phyloP scores from a whole-genome alignment of 805 yeast species.

The Kodamaea laetipori region DNA sequence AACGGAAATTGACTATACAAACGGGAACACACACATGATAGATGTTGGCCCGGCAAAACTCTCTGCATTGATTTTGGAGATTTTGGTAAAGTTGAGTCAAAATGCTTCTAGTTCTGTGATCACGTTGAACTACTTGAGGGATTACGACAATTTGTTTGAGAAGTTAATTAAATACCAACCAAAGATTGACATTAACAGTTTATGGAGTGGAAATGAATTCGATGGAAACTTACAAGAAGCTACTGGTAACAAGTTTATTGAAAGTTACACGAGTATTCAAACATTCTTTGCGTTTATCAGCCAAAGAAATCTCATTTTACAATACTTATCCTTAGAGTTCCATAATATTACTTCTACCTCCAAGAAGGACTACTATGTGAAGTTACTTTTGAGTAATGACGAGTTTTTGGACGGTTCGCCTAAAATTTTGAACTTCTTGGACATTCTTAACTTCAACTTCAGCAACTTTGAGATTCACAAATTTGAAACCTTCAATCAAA shows the following conservation, averaged over 20 bases:
- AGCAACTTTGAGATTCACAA: slow-evolving; percentile 45
- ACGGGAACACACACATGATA: slow-evolving; percentile 35
- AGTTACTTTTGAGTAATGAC: slow-evolving; percentile 51
- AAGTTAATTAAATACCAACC: slow-evolving; percentile 55
- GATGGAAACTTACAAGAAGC: slow-evolving; percentile 38
- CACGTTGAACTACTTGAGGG: slow-evolving; percentile 55
- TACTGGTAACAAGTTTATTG: slow-evolving; percentile 33
- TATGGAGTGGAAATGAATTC: slow-evolving; percentile 55
- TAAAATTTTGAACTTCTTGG: slow-evolving; percentile 67
- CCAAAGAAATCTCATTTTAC: slow-evolving; percentile 61
- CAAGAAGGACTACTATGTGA: slow-evolving; percentile 53
- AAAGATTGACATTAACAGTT: slow-evolving; percentile 52
- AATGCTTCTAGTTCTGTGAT: slow-evolving; percentile 55
- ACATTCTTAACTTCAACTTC: slow-evolving; percentile 62
- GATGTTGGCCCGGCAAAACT: slow-evolving; percentile 59
- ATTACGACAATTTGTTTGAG: slow-evolving; percentile 50
- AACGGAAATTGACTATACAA: slow-evolving; percentile 36
- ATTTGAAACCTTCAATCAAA: slow-evolving; percentile 27
- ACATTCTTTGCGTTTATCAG: slow-evolving; percentile 62
- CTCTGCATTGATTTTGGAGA: slow-evolving; percentile 59
- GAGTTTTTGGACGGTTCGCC: slow-evolving; percentile 62
- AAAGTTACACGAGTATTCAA: slow-evolving; percentile 41
- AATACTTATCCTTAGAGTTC: slow-evolving; percentile 72
- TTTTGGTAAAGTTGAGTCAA: slow-evolving; percentile 62
- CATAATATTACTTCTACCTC: slow-evolving; percentile 58